phyloP scores from a whole-genome alignment of 2,329 filamentous ascomycete genomes.

The Cercospora brassicicola region DNA sequence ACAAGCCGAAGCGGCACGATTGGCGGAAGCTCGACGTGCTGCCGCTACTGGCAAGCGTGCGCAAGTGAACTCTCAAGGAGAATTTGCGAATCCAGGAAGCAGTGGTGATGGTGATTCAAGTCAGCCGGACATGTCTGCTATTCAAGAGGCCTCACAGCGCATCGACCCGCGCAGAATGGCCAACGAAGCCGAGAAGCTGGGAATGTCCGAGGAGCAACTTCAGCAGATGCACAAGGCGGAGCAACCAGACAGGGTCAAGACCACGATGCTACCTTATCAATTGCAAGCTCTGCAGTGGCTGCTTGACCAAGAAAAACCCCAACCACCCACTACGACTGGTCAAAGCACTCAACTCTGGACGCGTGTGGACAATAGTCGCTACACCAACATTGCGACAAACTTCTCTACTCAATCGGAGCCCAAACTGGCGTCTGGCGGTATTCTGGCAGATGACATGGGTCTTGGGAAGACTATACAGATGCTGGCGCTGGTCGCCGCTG shows the following conservation, averaged over 20 bases:
- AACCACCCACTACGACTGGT: conserved; percentile 60
- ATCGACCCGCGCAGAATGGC: conserved; percentile 66
- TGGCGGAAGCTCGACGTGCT: conserved; percentile 32
- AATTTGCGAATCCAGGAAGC: conserved; percentile 17
- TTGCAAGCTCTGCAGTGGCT: conserved; percentile 80
- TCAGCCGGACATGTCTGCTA: conserved; percentile 58
- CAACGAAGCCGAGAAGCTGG: conserved; percentile 68
- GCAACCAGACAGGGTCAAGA: conserved; percentile 65
- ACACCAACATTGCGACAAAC: conserved; percentile 70
- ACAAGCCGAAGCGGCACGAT: conserved; percentile 22
- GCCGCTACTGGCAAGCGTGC: conserved; percentile 26
- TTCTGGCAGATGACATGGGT: conserved; percentile 91
- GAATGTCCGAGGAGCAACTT: conserved; percentile 68
- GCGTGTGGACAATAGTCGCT: conserved; percentile 56
- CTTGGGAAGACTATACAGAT: conserved; percentile 85
- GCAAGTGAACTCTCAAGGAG: conserved; percentile 7
- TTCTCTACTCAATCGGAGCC: conserved; percentile 61
- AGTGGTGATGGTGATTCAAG: conserved; percentile 6
- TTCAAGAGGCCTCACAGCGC: conserved; percentile 65
- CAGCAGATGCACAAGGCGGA: conserved; percentile 69
- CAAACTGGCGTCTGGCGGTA: conserved; percentile 72
- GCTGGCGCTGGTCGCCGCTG: conserved; percentile 72
- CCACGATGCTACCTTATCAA: conserved; percentile 76
- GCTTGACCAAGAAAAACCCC: conserved; percentile 70
- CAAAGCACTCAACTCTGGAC: conserved; percentile 74